Evolutionary conservation across 768 basidiomycete species (phyloP).

Genomic region (Phanerodontia chrysosporium): DNA sequence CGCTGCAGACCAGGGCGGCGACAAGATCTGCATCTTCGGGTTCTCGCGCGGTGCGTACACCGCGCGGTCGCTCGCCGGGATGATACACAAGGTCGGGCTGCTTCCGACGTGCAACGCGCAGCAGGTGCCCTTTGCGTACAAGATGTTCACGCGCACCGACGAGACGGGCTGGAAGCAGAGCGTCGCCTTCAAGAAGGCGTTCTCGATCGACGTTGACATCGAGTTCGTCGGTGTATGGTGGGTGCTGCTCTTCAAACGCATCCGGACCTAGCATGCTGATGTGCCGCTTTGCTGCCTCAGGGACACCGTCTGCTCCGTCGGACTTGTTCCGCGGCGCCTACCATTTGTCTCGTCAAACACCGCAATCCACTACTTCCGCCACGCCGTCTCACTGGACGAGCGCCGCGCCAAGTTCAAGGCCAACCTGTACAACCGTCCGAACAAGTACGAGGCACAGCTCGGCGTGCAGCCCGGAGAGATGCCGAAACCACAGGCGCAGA

Average conservation of each 20-base stretch:
- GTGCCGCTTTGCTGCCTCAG: slow-evolving; percentile 28
- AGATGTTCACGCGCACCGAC: slow-evolving; percentile 44
- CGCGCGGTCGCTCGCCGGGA: slow-evolving; percentile 46
- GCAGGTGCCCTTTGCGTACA: slow-evolving; percentile 56
- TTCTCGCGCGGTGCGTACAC: slow-evolving; percentile 64
- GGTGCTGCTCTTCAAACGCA: slow-evolving; percentile 8
- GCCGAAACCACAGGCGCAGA: slow-evolving; percentile 1
- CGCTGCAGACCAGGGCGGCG: slow-evolving; percentile 38
- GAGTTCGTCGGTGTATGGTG: slow-evolving; percentile 75
- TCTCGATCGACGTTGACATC: slow-evolving; percentile 67
- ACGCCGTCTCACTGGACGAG: slow-evolving; percentile 69
- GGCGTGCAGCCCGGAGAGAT: slow-evolving; percentile 49
- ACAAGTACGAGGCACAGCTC: slow-evolving; percentile 33
- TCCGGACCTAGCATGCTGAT: not conserved
- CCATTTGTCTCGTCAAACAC: slow-evolving; percentile 64
- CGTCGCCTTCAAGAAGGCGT: slow-evolving; percentile 63
- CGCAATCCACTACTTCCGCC: slow-evolving; percentile 61
- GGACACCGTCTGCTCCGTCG: slow-evolving; percentile 71
- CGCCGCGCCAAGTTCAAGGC: slow-evolving; percentile 53
- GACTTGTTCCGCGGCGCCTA: slow-evolving; percentile 57
- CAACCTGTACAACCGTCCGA: slow-evolving; percentile 21
- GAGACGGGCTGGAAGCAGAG: slow-evolving; percentile 39
- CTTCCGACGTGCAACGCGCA: slow-evolving; percentile 30
- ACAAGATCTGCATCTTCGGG: slow-evolving; percentile 60
- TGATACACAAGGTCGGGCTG: slow-evolving; percentile 47